Percentiles rank a stretch among this genome's conserved stretches.
Evolutionary conservation across 108 stramenopile genomes (phyloP).

Genomic region (Schizochytrium sp.): DNA sequence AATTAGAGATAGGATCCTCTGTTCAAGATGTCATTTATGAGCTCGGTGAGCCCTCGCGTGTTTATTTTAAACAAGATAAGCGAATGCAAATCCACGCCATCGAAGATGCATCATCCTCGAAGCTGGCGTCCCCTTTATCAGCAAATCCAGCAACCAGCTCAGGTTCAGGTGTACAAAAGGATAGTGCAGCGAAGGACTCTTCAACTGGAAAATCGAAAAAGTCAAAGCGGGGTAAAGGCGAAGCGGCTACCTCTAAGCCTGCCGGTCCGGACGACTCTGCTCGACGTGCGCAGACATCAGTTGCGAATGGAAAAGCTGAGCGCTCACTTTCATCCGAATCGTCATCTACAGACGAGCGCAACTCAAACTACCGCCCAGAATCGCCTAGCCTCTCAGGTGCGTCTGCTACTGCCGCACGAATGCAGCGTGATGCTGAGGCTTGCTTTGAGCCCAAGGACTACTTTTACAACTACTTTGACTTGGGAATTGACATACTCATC

Average conservation of each 20-base stretch:
- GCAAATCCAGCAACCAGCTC: no score
- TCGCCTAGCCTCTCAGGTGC: neutral
- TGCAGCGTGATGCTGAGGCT: slow-evolving; percentile 29
- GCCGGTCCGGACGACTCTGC: slow-evolving; percentile 11
- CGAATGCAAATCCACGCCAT: slow-evolving; percentile 46
- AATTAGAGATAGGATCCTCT: slow-evolving; percentile 13
- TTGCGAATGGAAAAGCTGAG: no score
- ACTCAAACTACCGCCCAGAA: neutral
- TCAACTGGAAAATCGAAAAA: no score
- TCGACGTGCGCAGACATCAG: neutral
- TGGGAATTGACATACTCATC: slow-evolving; percentile 45
- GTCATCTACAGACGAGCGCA: no score
- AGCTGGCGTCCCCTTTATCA: no score
- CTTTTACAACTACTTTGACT: slow-evolving; percentile 49
- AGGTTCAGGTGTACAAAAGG: no score
- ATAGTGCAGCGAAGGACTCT: no score
- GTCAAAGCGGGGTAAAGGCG: no score
- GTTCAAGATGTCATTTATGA: slow-evolving; percentile 31
- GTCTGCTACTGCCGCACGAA: neutral
- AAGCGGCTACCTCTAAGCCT: neutral
- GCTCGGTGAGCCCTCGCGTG: slow-evolving; percentile 41
- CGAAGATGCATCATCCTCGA: neutral
- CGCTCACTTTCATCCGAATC: no score
- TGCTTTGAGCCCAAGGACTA: slow-evolving; percentile 56
- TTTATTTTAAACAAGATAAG: slow-evolving; percentile 49